Conservation (phyloP, 805 yeast genomes). For the Kazachstania kunashirensis region DNA sequence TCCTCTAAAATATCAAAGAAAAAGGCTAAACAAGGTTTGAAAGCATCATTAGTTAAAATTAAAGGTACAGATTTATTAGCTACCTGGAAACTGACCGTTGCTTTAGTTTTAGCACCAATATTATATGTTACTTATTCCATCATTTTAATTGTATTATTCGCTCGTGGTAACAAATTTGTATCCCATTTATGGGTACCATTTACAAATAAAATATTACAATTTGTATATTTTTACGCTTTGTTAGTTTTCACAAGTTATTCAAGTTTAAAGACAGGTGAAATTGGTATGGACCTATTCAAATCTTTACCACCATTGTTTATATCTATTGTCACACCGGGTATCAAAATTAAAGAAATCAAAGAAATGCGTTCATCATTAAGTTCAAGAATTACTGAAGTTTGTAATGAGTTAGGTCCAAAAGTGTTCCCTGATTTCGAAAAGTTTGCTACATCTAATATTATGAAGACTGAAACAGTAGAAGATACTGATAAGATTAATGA, state of each 20-base stretch:
- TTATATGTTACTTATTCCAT: constrained; percentile 69
- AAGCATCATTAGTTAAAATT: constrained; percentile 84
- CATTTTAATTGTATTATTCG: constrained; percentile 29
- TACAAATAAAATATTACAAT: constrained; percentile 17
- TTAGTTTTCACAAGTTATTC: constrained; percentile 74
- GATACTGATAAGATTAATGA: constrained; percentile 3
- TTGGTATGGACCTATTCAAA: constrained; percentile 77
- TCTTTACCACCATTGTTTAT: constrained; percentile 63
- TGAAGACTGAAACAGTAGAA: constrained; percentile 2
- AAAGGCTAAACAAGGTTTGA: constrained; percentile 71
- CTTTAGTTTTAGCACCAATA: constrained; percentile 76
- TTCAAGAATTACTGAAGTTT: constrained; percentile 63
- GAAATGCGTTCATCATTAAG: constrained; percentile 50
- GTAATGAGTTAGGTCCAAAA: constrained; percentile 77
- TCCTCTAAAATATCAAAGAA: constrained; percentile 58
- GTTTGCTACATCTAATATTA: constrained; percentile 6
- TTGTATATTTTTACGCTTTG: constrained; percentile 43
- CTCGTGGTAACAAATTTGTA: constrained; percentile 17
- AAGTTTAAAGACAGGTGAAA: constrained; percentile 82
- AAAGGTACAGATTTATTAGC: constrained; percentile 87
- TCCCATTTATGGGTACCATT: constrained; percentile 29
- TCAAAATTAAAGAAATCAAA: constrained; percentile 44
- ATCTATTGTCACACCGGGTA: constrained; percentile 33
- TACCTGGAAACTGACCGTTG: constrained; percentile 87
- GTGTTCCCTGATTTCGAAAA: constrained; percentile 77